Base-by-base conservation (phyloP, 1,139 yeast genomes). In the Blastobotrys apis region DNA sequence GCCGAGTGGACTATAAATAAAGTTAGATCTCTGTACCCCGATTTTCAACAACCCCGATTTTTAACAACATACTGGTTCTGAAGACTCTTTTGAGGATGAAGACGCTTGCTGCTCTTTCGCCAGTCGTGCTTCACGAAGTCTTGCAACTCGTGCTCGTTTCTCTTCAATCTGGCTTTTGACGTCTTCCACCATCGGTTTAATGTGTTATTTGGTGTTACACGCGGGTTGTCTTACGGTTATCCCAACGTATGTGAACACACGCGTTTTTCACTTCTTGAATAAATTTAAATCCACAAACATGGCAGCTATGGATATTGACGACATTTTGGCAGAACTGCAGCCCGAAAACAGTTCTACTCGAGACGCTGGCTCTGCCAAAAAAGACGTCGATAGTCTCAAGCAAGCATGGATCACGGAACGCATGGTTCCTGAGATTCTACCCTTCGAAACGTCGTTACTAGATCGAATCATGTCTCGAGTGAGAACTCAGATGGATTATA, bases 391-490 rank as follows among this genome's bases (percentile, higher is more conserved):
- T 2, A 51, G 45, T 27, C 67, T 88, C 33, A 71, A 77, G n/a
- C 73, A 71, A 30, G 78, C 80, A 2, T 90, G 95, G 97, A 65
- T 84, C 32, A 77, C 83, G 45, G 98, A 92, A 61, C 71, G 96
- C 47, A 79, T 80, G 74, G 73, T 94, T 0, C 97, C 97, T 0
- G 95, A 85, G 48, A 63, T 92, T 12, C 68, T 90, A 30, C 85
- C 83, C 0, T 90, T 83, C 59, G 80, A 86, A 50, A 74, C 73
- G 20, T 69, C 65, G 1, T 66, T 88, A 29, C 62, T 92, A 58
- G 74, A 73, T 6, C 65, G 80, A 34, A 73, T 84, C 15, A 64
- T 87, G 50, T 64, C 63, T 1, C 71, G 84, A 51, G 70, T 88
- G 22, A 74, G 85, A 37, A 67, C 68, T 35, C 95, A 56, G 63